Conservation (phyloP, 768 basidiomycete species). For the Mycena polygramma region DNA sequence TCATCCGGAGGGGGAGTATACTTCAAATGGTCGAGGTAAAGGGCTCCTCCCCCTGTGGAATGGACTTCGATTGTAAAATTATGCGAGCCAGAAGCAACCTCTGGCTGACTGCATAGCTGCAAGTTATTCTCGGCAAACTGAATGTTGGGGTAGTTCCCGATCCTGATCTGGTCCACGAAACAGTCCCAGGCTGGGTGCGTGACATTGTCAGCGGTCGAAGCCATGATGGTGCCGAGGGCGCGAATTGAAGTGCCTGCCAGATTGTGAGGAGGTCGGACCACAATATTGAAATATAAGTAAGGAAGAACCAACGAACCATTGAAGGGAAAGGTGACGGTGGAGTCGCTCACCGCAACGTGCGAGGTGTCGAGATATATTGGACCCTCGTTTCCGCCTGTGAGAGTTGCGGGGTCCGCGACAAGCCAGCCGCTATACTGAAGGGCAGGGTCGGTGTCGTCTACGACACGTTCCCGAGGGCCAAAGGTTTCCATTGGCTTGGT, state of each 20-base stretch:
- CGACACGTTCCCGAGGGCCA: conserved; percentile 11
- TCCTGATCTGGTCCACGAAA: conserved; percentile 32
- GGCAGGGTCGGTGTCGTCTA: conserved; percentile 38
- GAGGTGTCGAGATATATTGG: conserved; percentile 14
- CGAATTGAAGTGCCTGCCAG: too few species aligned
- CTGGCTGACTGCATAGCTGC: conserved; percentile 42
- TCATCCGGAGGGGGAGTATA: conserved; percentile 38
- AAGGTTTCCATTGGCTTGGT: background rate
- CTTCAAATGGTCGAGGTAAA: conserved; percentile 47
- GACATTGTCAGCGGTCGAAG: conserved; percentile 29
- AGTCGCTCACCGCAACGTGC: conserved; percentile 2
- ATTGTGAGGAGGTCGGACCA: background rate
- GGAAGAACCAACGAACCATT: background rate
- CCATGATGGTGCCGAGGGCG: too few species aligned
- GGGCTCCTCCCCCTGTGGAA: conserved; percentile 40
- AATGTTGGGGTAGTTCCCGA: background rate
- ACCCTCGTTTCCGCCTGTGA: conserved; percentile 16
- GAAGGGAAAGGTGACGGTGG: conserved; percentile 20
- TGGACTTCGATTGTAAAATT: conserved; percentile 44
- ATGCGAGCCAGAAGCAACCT: conserved; percentile 43
- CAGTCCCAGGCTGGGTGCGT: conserved; percentile 48
- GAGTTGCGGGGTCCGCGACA: conserved; percentile 8
- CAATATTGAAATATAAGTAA: background rate
- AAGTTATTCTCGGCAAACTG: conserved; percentile 47
- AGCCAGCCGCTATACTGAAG: conserved; percentile 28